A percentile compares a stretch with the other conserved stretches of the same genome.
phyloP scores from a whole-genome alignment of 2,329 filamentous ascomycete species.

The Periconia sp. region DNA sequence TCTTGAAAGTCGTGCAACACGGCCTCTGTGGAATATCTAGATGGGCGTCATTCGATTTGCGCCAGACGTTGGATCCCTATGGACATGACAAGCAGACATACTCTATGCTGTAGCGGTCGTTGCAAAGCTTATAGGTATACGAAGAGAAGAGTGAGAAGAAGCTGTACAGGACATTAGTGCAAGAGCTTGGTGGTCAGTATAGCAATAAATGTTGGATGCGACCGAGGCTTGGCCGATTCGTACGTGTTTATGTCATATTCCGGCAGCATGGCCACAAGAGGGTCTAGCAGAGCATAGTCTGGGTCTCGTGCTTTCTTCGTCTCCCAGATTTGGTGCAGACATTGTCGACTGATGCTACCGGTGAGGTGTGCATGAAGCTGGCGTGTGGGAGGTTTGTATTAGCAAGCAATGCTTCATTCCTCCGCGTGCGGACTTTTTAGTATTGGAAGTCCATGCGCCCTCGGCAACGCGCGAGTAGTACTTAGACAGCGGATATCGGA shows the following conservation, averaged over 20 bases:
- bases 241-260: conserved; percentile 71
- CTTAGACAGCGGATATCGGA: not conserved
- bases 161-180: conserved; percentile 34
- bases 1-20: conserved; percentile 61
- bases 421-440: conserved; percentile 13
- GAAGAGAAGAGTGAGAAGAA: conserved; percentile 79
- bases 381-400: conserved; percentile 15
- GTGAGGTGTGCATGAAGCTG: conserved; percentile 81
- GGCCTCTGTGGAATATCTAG: conserved; percentile 60
- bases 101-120: conserved; percentile 60
- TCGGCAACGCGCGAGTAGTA: too few relatives aligned
- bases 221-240: conserved; percentile 22
- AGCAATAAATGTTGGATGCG: not conserved
- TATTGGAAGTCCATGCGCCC: conserved; percentile 22
- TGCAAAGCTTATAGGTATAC: conserved; percentile 77
- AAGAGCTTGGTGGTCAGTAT: not conserved
- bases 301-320: conserved; percentile 56
- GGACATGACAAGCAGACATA: conserved; percentile 50
- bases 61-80: not conserved
- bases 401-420: conserved; percentile 27
- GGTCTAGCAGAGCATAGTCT: conserved; percentile 64
- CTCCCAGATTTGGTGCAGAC: conserved; percentile 74
- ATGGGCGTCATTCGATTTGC: conserved; percentile 8
- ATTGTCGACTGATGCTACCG: conserved; percentile 72
- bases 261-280: conserved; percentile 66